These are phyloP conservation scores for Limnanthes douglasii DNA, from an alignment of 345 rosid species.

Conservation along the genomic window DNA sequence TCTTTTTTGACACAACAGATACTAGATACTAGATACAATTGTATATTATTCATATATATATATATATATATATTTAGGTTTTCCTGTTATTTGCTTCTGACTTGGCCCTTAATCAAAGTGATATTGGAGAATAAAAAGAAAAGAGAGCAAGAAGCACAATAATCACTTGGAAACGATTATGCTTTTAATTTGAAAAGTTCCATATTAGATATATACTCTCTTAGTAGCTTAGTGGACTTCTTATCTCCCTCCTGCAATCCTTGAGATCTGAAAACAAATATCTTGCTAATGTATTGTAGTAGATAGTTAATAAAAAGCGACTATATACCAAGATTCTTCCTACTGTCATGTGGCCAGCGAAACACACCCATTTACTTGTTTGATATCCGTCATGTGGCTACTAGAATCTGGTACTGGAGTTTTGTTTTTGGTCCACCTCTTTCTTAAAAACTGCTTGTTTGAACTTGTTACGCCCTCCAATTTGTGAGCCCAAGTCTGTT, in stretches of 20 bases:
- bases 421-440: neutral
- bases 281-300: neutral
- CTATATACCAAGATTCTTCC: neutral
- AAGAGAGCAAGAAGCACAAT: neutral
- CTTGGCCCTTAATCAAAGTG: too few species aligned
- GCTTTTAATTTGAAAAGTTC: neutral
- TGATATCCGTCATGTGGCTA: too few species aligned
- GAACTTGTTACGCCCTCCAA: neutral
- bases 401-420: neutral
- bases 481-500: neutral
- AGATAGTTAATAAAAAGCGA: neutral
- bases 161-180: neutral
- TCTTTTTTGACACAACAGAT: neutral
- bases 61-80: too few species aligned
- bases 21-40: too few species aligned
- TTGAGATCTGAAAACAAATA: conserved; percentile 2
- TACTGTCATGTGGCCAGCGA: neutral
- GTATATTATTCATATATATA: too few species aligned
- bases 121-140: neutral
- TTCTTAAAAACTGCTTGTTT: neutral
- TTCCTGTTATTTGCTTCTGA: too few species aligned
- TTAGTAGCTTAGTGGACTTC: neutral
- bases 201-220: neutral
- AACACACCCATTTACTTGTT: too few species aligned
- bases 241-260: too few species aligned